phyloP scores from a whole-genome alignment of 1,284 basidiomycete species.

The Somion occarium region DNA sequence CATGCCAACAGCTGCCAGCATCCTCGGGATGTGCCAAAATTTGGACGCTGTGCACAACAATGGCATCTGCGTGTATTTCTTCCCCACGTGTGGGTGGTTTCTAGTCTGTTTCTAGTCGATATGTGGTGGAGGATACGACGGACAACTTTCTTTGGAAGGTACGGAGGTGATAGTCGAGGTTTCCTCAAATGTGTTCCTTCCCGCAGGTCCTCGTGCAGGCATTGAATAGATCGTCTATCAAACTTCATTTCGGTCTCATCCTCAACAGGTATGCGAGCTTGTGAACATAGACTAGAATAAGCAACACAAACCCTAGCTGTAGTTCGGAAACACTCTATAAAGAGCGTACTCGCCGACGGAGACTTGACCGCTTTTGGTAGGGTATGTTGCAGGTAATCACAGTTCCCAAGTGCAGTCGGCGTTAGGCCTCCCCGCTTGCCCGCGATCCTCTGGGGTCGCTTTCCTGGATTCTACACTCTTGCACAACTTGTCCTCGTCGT shows the following conservation, averaged over 20 bases:
- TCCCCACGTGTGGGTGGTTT: background rate
- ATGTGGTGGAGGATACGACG: too few species aligned
- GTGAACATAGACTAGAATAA: too few species aligned
- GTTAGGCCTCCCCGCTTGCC: slow-evolving; percentile 7
- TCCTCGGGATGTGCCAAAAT: slow-evolving; percentile 1
- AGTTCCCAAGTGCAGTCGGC: background rate
- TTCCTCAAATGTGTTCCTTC: too few species aligned
- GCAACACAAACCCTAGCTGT: too few species aligned
- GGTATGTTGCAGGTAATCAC: slow-evolving; percentile 11
- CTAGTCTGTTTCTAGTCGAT: too few species aligned
- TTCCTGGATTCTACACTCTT: slow-evolving; percentile 20
- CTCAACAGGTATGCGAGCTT: too few species aligned
- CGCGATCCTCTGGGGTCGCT: slow-evolving; percentile 15
- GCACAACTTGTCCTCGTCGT: slow-evolving; percentile 13
- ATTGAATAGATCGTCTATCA: too few species aligned
- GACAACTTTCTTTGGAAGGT: too few species aligned
- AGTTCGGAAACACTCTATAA: too few species aligned
- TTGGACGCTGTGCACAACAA: slow-evolving; percentile 2
- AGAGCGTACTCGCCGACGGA: background rate
- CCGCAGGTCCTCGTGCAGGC: too few species aligned
- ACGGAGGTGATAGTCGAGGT: too few species aligned
- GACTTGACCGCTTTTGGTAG: background rate
- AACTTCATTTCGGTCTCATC: too few species aligned
- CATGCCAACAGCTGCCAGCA: slow-evolving; percentile 2
- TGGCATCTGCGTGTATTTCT: slow-evolving; percentile 3